Evolutionary conservation across 192 early-diverging fungal genomes (phyloP), one percentile per base, ranked within the genome.

Genomic region (Coemansia sp.): DNA sequence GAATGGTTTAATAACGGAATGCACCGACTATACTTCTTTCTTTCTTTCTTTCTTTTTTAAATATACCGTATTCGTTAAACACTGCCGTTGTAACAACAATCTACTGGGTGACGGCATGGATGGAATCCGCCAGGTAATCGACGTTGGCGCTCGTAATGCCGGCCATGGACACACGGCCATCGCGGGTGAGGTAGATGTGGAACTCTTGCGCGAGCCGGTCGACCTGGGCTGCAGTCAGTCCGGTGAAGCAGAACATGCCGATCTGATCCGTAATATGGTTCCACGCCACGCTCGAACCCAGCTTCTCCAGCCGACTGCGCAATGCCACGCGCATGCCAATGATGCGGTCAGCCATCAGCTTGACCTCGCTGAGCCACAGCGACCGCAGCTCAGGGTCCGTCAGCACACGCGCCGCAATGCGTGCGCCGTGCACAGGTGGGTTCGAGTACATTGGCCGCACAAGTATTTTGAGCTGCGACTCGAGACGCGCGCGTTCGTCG

Each of bases 221-320:
- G 38, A 93, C 93, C 83, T 98, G 94, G 56, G 87, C 89, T 43
- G 93, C 86, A 20, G 67, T 92, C 74, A 99, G 85, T 14, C 95
- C 95, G 37, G 95, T 93, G 86, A 83, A 98, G 82, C 90, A 94
- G 86, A 98, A 98, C 97, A 98, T 98, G 71, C 97, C 97, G 72
- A 98, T 98, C 78, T 93, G 90, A 73, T 86, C 82, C 26, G 93
- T 97, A 64, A 98, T 92, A 81, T 99, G 97, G 62, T 85, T 82
- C 97, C 97, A 99, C 68, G 69, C 64, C 1, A 50, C 73, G 74
- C 83, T 84, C 86, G 39, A 89, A 89, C 85, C 85, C 74, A 93
- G 89, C 53, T 93, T 89, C 73, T 93, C 85, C 27, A 99, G 85
- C 66, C 92, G 87, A 50, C 76, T 70, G 59, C 88, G 85, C 62